Conservation (phyloP, 2,329 filamentous ascomycete species). For the Aspergillus pseudoviridinutans region DNA sequence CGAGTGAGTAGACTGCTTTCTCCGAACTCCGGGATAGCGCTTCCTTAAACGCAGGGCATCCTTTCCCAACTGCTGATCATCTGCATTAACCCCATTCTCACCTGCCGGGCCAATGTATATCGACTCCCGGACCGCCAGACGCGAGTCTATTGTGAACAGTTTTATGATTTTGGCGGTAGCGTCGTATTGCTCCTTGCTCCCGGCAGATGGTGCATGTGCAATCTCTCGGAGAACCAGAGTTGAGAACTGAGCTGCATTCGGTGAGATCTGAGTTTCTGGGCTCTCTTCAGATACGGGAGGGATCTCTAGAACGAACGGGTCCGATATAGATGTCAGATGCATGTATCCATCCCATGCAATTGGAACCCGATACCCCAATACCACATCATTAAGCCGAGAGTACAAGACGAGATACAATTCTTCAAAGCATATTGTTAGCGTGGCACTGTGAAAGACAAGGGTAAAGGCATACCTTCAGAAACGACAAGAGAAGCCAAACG, state of each 20-base stretch:
- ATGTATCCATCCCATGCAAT: constrained; percentile 17
- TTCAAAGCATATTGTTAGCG: constrained; percentile 18
- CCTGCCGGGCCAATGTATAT: constrained; percentile 22
- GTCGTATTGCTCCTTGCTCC: constrained; percentile 15
- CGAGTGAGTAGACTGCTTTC: constrained; percentile 5
- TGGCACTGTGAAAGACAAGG: not conserved
- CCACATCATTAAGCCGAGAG: constrained; percentile 35
- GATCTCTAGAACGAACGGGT: constrained; percentile 32
- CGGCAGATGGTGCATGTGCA: constrained; percentile 15
- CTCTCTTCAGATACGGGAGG: constrained; percentile 16
- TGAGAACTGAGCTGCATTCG: constrained; percentile 18
- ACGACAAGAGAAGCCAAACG: constrained; percentile 33
- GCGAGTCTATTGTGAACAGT: constrained; percentile 32
- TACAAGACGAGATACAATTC: constrained; percentile 38
- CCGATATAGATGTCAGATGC: constrained; percentile 22
- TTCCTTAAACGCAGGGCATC: constrained; percentile 21
- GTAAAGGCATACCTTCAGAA: constrained; percentile 26
- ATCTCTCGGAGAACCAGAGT: constrained; percentile 34
- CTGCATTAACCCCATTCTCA: constrained; percentile 7
- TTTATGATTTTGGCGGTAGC: constrained; percentile 29
- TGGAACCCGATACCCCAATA: constrained; percentile 30
- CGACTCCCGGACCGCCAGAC: constrained; percentile 33
- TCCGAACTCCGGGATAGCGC: constrained; percentile 12
- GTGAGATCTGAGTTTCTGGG: constrained; percentile 5
- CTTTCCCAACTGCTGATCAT: constrained; percentile 11